phyloP scores from a whole-genome alignment of 2,329 filamentous ascomycete species.

The Juglanconis oblonga region DNA sequence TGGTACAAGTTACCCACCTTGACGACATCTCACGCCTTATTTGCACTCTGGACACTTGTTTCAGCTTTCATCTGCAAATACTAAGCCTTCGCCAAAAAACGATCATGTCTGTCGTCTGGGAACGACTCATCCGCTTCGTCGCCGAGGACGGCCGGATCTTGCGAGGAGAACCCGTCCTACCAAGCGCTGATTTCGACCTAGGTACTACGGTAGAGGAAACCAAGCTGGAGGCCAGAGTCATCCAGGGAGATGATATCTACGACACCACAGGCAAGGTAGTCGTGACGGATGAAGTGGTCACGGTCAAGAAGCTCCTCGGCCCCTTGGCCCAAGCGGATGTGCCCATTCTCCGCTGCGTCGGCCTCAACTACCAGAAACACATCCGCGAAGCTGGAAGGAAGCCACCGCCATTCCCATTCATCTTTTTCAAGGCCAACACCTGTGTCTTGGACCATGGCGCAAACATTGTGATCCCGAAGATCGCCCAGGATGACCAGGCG shows the following conservation, averaged over 20 bases:
- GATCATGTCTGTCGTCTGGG: constrained; percentile 40
- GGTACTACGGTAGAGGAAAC: constrained; percentile 45
- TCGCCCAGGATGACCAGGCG: constrained; percentile 44
- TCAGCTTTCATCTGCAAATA: not conserved
- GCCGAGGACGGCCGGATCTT: constrained; percentile 48
- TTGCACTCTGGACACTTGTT: not conserved
- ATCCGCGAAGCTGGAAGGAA: constrained; percentile 50
- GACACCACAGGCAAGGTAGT: constrained; percentile 42
- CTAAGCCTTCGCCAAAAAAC: not conserved
- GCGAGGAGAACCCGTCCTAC: constrained; percentile 50
- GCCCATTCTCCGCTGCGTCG: constrained; percentile 56
- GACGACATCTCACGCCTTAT: not conserved
- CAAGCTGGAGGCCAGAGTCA: constrained; percentile 48
- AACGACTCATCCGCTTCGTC: constrained; percentile 53
- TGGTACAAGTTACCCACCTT: not conserved
- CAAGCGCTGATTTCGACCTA: constrained; percentile 43
- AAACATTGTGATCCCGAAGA: constrained; percentile 42
- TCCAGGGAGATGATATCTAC: constrained; percentile 48
- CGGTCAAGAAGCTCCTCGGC: constrained; percentile 51
- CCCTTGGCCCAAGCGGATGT: constrained; percentile 50
- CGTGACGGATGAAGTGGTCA: constrained; percentile 52
- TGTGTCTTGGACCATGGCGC: constrained; percentile 35
- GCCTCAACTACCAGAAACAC: constrained; percentile 59
- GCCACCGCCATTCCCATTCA: constrained; percentile 44
- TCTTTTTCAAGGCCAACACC: constrained; percentile 49